Base-by-base conservation (phyloP, 768 basidiomycete species). In the Trametes sanguinea region DNA sequence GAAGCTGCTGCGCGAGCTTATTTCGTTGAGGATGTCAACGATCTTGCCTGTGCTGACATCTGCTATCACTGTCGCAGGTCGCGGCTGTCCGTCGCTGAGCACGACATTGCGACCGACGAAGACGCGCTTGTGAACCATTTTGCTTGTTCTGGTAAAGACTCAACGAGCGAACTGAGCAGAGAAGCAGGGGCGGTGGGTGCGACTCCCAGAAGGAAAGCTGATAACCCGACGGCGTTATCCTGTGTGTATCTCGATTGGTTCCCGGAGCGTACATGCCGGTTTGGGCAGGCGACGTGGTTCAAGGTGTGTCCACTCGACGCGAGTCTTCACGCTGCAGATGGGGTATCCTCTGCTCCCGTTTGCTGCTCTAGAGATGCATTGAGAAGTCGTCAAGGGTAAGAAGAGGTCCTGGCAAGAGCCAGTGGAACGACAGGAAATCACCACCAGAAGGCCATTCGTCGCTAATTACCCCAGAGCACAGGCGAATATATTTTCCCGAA, bases 21-120 rank as follows among this genome's bases (percentile, higher is more conserved):
- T 62, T 14, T 66, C 67, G 43, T 42, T 57, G 45, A 71, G 51
- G 51, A 84, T 70, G 40, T 70, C 68, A 17, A 64, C 55, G 67
- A 85, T 80, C 70, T 75, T 76, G 22, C 83, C 82, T 3, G 76
- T 74, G 6, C 51, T 48, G 6, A 54, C 51, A 51, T 80, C 76
- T 27, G 80, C 72, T 50, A 79, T 73, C 65, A 84, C 72, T 4
- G 81, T 82, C 2, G 81, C 81, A 30, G 72, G 68, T 17, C 47
- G 57, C 7, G 72, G 69, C 35, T 60, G 59, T 35, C 59, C 65
- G 39, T 63, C 51, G 16, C 65, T 67, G 22, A 72, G 70, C 14
- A 75, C 65, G 43, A 76, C 74, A 16, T 69, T 67, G 30, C 57
- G 52, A 10, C 70, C 65, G n/a, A 63, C 59, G 53, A 73, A 68